Evolutionary conservation across 495 filamentous ascomycete genomes (phyloP), one percentile per base, ranked within the genome.

Genomic region (Penicillium atrosanguineum): DNA sequence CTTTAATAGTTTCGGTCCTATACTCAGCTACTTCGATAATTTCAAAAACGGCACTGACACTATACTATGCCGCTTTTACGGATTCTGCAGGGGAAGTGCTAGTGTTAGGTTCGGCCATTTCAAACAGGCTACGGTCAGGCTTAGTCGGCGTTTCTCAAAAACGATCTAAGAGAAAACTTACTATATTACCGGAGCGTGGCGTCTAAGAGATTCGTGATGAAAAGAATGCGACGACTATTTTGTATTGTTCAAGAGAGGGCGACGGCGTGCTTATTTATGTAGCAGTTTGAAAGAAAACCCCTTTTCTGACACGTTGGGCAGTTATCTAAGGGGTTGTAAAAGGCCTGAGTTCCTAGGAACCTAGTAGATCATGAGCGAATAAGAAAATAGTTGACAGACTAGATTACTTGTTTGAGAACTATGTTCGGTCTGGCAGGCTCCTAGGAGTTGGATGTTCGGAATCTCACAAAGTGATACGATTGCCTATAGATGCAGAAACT

Each of bases 81-180:
- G 36, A 14, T 50, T 50, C 1, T 1, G 38, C 37, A 50, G 47
- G 42, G 38, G 26, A 18, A 15, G 21, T 18, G n/a, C 26, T 42
- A 4, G 16, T 42, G 37, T 37, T 50, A 42, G 37, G 37, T 19
- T 42, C 37, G 47, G 38, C 15, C 47, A 50, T 50, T 40, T 14
- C 31, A 28, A 28, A 37, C 23, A 50, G 23, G 40, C 19, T 28
- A 26, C 12, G 34, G 25, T 37, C 36, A 39, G 31, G 9, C 11
- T 48, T 39, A 48, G 46, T 48, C 11, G 31, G 23, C 34, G 18
- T 4, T 26, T 48, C 46, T 23, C 46, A 48, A 48, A 48, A 37
- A 16, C 39, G 15, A 38, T 23, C 31, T 18, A 9, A 39, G 31
- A 26, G 6, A 6, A 29, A n/a, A n/a, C 31, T 25, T 16, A 39